Conservation (phyloP, 495 filamentous ascomycete species). For the Penicillium samsonianum region DNA sequence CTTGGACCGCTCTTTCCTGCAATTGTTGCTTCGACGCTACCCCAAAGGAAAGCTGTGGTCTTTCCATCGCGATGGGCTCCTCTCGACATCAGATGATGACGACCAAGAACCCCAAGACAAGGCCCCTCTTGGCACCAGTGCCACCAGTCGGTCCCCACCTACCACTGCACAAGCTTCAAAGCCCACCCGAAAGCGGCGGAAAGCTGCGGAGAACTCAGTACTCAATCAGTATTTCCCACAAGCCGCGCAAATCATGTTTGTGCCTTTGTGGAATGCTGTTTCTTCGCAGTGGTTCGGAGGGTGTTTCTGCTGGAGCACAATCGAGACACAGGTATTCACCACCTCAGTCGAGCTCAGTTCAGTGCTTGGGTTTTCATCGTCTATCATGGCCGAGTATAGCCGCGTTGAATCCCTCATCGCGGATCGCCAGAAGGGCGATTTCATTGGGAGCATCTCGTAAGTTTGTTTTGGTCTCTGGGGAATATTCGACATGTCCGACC, state of each 20-base stretch:
- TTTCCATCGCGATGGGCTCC: slow-evolving; percentile 54
- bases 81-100: slow-evolving; percentile 47
- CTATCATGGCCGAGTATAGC: slow-evolving; percentile 67
- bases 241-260: slow-evolving; percentile 47
- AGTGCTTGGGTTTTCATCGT: slow-evolving; percentile 65
- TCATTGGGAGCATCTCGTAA: slow-evolving; percentile 71
- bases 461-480: slow-evolving; percentile 28
- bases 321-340: slow-evolving; percentile 45
- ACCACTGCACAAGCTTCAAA: slow-evolving; percentile 35
- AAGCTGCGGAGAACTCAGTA: slow-evolving; percentile 42
- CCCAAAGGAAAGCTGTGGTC: slow-evolving; percentile 66
- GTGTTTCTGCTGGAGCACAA: slow-evolving; percentile 61
- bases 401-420: slow-evolving; percentile 60
- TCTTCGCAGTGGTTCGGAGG: slow-evolving; percentile 69
- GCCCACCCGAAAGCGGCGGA: slow-evolving; percentile 40
- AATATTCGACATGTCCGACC: not conserved
- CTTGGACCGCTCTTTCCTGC: slow-evolving; percentile 47
- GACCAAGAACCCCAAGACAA: slow-evolving; percentile 32
- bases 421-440: slow-evolving; percentile 68
- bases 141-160: slow-evolving; percentile 14
- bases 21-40: slow-evolving; percentile 57
- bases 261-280: slow-evolving; percentile 71
- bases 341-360: slow-evolving; percentile 48
- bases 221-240: slow-evolving; percentile 50
- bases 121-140: slow-evolving; percentile 14